A percentile compares a stretch with the other conserved stretches of the same genome.
phyloP scores from a whole-genome alignment of 768 basidiomycete genomes.

The Mycena chlorophos region DNA sequence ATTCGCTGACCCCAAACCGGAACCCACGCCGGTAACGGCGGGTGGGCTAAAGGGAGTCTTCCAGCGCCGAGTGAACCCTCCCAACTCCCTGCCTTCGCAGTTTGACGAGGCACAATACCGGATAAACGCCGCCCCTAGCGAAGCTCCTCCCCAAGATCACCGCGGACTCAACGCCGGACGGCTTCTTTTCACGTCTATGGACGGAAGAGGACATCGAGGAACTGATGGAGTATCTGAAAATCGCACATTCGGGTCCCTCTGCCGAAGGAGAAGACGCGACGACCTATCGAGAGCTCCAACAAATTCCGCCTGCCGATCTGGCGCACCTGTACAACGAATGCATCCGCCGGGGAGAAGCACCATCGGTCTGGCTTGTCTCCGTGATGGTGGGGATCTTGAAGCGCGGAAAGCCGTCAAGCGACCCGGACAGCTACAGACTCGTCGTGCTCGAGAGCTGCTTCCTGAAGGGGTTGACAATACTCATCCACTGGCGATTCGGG shows the following conservation, averaged over 20 bases:
- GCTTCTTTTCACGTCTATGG: background rate
- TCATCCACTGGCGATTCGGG: conserved; percentile 18
- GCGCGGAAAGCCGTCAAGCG: conserved; percentile 10
- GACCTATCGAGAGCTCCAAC: background rate
- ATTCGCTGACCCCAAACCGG: background rate
- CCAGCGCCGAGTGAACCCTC: background rate
- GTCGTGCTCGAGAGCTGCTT: conserved; percentile 23
- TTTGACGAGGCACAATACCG: background rate
- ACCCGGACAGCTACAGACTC: conserved; percentile 18
- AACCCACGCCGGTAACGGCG: background rate
- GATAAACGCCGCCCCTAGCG: background rate
- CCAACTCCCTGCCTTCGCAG: background rate
- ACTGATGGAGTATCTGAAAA: background rate
- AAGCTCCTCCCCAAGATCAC: background rate
- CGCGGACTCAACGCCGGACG: background rate
- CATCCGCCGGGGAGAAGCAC: background rate
- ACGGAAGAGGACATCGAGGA: background rate
- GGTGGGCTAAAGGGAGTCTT: background rate
- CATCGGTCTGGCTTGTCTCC: background rate
- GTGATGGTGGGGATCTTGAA: conserved; percentile 6
- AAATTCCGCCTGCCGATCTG: background rate
- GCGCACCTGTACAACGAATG: background rate
- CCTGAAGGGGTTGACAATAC: conserved; percentile 23
- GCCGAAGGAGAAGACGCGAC: background rate
- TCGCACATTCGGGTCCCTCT: background rate